Conservation (phyloP, 2,329 filamentous ascomycete species). For the Paecilomyces niveus region DNA sequence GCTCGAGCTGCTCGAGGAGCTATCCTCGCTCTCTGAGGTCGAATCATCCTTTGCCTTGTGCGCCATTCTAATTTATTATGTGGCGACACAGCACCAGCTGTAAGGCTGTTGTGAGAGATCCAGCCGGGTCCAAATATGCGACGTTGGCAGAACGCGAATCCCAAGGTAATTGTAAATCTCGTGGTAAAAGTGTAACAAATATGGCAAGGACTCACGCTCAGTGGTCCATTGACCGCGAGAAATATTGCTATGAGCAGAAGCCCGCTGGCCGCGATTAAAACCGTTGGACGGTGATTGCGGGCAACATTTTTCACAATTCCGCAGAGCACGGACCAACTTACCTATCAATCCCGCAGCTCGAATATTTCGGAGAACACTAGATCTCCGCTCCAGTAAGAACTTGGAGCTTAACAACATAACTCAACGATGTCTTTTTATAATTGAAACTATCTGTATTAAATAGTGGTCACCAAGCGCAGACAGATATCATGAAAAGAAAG, state of each 20-base stretch:
- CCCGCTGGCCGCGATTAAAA: slow-evolving; percentile 10
- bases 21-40: slow-evolving; percentile 11
- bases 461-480: background rate
- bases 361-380: slow-evolving; percentile 8
- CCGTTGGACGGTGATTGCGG: slow-evolving; percentile 8
- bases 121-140: background rate
- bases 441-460: background rate
- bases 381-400: slow-evolving; percentile 1
- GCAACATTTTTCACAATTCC: slow-evolving; percentile 30
- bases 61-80: slow-evolving; percentile 14
- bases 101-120: background rate
- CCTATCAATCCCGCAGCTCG: slow-evolving; percentile 16
- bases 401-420: slow-evolving; percentile 5
- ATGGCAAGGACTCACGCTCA: background rate
- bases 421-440: background rate
- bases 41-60: slow-evolving; percentile 15
- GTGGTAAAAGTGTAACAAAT: background rate
- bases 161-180: background rate
- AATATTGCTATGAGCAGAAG: background rate
- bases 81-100: background rate
- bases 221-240: background rate
- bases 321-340: slow-evolving; percentile 34
- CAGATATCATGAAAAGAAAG: slow-evolving; percentile 28
- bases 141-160: background rate
- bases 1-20: slow-evolving; percentile 18